These are phyloP conservation scores for Meyerozyma guilliermondii DNA, from an alignment of 1,139 yeast species.

Conservation along the genomic window DNA sequence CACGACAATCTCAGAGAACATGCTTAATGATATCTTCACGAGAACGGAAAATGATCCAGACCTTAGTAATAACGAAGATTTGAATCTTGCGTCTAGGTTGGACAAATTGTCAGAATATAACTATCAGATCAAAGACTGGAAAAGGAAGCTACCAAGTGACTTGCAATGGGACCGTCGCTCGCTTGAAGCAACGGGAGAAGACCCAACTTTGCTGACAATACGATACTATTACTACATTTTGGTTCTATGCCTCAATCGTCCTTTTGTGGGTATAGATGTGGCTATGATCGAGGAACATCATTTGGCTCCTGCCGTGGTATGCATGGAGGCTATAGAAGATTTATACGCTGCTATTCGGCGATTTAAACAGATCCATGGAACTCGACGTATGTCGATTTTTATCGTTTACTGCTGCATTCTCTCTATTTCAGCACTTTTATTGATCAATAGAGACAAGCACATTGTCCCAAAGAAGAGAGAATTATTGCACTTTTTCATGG, in stretches of 20 bases:
- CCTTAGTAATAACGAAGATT: conserved; percentile 18
- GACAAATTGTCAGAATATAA: conserved; percentile 39
- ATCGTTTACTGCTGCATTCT: conserved; percentile 46
- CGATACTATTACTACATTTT: conserved; percentile 57
- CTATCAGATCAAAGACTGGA: conserved; percentile 47
- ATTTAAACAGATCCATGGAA: conserved; percentile 37
- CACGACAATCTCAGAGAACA: conserved; percentile 48
- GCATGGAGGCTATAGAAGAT: conserved; percentile 40
- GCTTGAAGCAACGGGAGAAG: conserved; percentile 41
- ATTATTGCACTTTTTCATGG: conserved; percentile 34
- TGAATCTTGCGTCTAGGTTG: conserved; percentile 32
- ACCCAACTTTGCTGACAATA: conserved; percentile 47
- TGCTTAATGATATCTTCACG: conserved; percentile 52
- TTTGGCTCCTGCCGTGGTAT: conserved; percentile 30
- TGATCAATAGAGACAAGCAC: conserved; percentile 28
- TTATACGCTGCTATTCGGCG: conserved; percentile 32
- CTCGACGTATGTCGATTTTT: conserved; percentile 38
- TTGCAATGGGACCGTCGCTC: conserved; percentile 44
- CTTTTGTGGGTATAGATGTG: conserved; percentile 39
- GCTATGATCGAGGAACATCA: conserved; percentile 20
- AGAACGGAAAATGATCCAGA: conserved; percentile 20
- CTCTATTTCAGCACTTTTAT: conserved; percentile 40
- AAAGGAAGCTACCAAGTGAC: conserved; percentile 41
- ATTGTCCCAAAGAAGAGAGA: conserved; percentile 22
- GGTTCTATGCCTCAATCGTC: conserved; percentile 52